phyloP scores from a whole-genome alignment of 2,329 filamentous ascomycete genomes.

The Fusarium haematococcum region DNA sequence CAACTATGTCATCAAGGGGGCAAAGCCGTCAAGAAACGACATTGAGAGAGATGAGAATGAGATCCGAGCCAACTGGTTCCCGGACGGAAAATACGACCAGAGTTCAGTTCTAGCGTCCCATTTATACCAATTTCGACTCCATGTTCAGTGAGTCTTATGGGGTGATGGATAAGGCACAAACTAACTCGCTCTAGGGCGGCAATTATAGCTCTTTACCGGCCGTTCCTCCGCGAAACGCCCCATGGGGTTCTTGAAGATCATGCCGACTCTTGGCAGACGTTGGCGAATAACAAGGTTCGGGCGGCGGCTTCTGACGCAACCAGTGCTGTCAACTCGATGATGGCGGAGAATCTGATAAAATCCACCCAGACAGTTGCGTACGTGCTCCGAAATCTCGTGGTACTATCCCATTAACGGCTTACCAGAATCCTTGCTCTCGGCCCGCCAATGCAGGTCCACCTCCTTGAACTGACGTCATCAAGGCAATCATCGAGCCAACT shows the following conservation, averaged over 20 bases:
- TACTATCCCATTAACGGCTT: neutral
- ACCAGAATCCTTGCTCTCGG: neutral
- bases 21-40: neutral
- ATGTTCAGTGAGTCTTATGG: neutral
- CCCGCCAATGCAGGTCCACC: slow-evolving; percentile 15
- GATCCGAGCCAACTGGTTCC: neutral
- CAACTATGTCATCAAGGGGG: neutral
- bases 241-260: neutral
- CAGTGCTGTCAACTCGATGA: neutral
- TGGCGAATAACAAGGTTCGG: neutral
- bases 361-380: neutral
- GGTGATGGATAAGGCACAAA: neutral
- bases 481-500: neutral
- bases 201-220: neutral
- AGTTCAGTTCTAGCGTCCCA: neutral
- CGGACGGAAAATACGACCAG: neutral
- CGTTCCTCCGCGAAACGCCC: neutral
- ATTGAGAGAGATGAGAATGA: neutral
- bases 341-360: neutral
- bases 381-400: neutral
- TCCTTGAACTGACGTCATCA: slow-evolving; percentile 3
- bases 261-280: neutral
- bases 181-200: neutral
- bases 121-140: neutral
- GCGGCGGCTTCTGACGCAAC: neutral